phyloP scores from a whole-genome alignment of 2,329 filamentous ascomycete genomes.

The Alternaria burnsii region DNA sequence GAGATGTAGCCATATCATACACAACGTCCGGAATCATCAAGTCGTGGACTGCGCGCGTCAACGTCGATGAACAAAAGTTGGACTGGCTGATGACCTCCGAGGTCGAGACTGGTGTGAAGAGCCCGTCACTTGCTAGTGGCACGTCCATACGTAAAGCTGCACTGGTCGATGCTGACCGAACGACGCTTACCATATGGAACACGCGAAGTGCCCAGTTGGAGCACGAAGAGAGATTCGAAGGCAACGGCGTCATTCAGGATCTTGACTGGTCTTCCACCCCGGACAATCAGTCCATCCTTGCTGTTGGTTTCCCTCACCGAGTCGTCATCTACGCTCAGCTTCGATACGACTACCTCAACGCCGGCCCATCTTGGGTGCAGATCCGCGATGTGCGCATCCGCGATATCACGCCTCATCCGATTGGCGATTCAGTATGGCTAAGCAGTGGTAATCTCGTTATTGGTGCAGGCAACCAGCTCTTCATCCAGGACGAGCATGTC shows the following conservation, averaged over 20 bases:
- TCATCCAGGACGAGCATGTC: constrained; percentile 81
- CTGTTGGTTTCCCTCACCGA: constrained; percentile 89
- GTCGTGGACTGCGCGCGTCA: constrained; percentile 84
- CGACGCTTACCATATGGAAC: constrained; percentile 89
- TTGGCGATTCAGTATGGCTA: constrained; percentile 93
- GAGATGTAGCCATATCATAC: constrained; percentile 87
- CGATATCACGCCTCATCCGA: constrained; percentile 85
- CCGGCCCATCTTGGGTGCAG: constrained; percentile 86
- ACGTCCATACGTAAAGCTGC: constrained; percentile 89
- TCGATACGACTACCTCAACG: constrained; percentile 89
- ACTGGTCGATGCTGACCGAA: constrained; percentile 76
- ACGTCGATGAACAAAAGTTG: constrained; percentile 65
- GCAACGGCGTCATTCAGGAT: constrained; percentile 79
- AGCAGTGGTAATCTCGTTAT: constrained; percentile 85
- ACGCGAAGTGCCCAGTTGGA: constrained; percentile 82
- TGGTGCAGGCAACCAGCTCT: constrained; percentile 89
- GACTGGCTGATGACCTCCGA: constrained; percentile 85
- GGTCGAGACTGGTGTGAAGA: constrained; percentile 77
- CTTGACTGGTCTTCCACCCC: constrained; percentile 95
- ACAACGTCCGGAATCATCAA: constrained; percentile 76
- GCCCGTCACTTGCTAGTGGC: constrained; percentile 81
- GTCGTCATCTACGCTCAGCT: constrained; percentile 85
- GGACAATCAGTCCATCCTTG: constrained; percentile 85
- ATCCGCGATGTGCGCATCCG: constrained; percentile 84
- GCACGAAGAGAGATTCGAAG: constrained; percentile 77